Percentiles rank a stretch among this genome's conserved stretches.
Evolutionary conservation across 805 yeast species (phyloP).

Genomic region (Teunomyces stri): DNA sequence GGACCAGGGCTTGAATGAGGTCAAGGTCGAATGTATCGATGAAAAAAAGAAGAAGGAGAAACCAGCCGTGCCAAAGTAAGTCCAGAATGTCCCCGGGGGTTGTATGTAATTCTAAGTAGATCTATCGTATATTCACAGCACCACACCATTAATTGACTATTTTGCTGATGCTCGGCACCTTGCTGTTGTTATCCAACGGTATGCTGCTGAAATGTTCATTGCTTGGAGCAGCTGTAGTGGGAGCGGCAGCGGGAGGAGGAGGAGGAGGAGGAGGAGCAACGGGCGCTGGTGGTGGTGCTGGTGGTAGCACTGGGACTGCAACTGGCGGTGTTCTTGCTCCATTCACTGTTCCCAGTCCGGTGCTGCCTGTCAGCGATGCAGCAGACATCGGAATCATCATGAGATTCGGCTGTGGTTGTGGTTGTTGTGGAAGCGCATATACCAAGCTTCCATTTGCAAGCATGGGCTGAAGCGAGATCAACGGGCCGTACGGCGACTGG

Average conservation of each 20-base stretch:
- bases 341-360: neutral
- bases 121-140: too few relatives aligned
- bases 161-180: slow-evolving; percentile 12
- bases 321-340: too few relatives aligned
- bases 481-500: slow-evolving; percentile 7
- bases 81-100: too few relatives aligned
- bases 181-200: slow-evolving; percentile 5
- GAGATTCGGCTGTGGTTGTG: neutral
- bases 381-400: slow-evolving; percentile 1
- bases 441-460: slow-evolving; percentile 12
- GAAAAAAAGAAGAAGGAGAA: slow-evolving; percentile 69
- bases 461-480: slow-evolving; percentile 13
- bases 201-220: slow-evolving; percentile 6
- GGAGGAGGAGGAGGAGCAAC: too few relatives aligned
- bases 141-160: neutral
- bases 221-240: neutral
- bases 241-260: too few relatives aligned
- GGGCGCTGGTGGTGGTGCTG: too few relatives aligned
- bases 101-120: neutral
- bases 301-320: neutral
- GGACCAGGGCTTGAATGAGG: slow-evolving; percentile 78
- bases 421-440: slow-evolving; percentile 9
- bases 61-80: neutral
- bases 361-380: slow-evolving; percentile 1
- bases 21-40: slow-evolving; percentile 85